Conservation (phyloP, 108 stramenopile species). For the Pseudonitzschia delicatissima region DNA sequence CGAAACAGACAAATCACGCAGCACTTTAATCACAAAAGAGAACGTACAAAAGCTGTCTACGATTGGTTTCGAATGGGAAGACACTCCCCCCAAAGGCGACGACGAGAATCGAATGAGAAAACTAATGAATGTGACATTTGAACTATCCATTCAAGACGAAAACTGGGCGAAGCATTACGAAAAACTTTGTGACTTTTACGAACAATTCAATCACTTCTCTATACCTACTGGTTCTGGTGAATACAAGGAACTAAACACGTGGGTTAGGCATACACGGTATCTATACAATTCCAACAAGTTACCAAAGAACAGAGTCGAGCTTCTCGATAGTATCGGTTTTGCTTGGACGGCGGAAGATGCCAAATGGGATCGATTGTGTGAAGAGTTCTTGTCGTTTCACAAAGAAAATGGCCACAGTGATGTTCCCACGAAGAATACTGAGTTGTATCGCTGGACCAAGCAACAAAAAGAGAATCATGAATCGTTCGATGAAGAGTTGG, state of each 20-base stretch:
- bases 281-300: constrained; percentile 21
- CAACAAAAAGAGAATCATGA: constrained; percentile 15
- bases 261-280: constrained; percentile 32
- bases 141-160: constrained; percentile 22
- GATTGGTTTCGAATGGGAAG: constrained; percentile 15
- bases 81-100: background rate
- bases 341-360: constrained; percentile 30
- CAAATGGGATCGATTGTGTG: constrained; percentile 26
- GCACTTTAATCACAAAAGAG: constrained; percentile 15
- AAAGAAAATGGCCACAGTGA: constrained; percentile 21
- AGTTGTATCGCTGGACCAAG: constrained; percentile 30
- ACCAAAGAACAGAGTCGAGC: constrained; percentile 14
- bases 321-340: constrained; percentile 28
- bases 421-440: constrained; percentile 11
- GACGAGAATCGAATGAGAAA: constrained; percentile 17
- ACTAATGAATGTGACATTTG: constrained; percentile 26
- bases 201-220: constrained; percentile 24
- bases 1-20: background rate
- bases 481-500: background rate
- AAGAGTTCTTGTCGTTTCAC: constrained; percentile 22
- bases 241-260: constrained; percentile 20
- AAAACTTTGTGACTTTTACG: constrained; percentile 21
- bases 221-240: constrained; percentile 12
- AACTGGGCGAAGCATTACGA: constrained; percentile 23
- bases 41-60: background rate